Evolutionary conservation across 1,284 basidiomycete genomes (phyloP), one percentile per base, ranked within the genome.

Genomic region (Hortiboletus rubellus): DNA sequence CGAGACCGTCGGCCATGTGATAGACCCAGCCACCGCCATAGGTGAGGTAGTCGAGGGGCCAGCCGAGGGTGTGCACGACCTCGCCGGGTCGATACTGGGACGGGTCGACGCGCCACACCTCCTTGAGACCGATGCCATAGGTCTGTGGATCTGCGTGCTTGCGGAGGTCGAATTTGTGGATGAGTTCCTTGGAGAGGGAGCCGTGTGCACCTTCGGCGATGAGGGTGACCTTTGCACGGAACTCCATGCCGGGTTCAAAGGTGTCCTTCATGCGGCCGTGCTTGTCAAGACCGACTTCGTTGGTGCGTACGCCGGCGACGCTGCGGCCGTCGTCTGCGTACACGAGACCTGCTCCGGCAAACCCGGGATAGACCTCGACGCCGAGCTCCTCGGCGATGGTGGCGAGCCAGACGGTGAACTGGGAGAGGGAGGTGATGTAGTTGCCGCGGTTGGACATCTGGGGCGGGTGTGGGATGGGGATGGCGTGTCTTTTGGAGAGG

Each of bases 211-310:
- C 97, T 74, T 99, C 97, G 0, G 94, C 96, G 50, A 99, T 83
- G n/a, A 99, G 81, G 0, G 95, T 97, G 46, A 96, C 89, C 69
- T 92, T 95, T 40, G 96, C 89, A 56, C 89, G 87, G 78, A 99
- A 99, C 62, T 93, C 89, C 94, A 99, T 98, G 4, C 96, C 96
- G 1, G 96, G 93, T 74, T 98, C 96, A 70, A 96, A 99, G 14
- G 86, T 84, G 46, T 94, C 87, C 74, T 97, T 98, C 73, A 89
- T 87, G 59, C 84, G 79, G 36, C 85, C 84, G 55, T 86, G 77
- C 68, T 87, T 89, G 71, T 95, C 91, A 47, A 99, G 79, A 8
- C 96, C 96, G 37, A 98, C 95, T 69, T 98, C 96, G 69, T 98
- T 98, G 40, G 96, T 98, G 47, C 88, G 79, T 24, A 99, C 90